phyloP scores from a whole-genome alignment of 179 eudicot genomes.

The Beta lomatogona region DNA sequence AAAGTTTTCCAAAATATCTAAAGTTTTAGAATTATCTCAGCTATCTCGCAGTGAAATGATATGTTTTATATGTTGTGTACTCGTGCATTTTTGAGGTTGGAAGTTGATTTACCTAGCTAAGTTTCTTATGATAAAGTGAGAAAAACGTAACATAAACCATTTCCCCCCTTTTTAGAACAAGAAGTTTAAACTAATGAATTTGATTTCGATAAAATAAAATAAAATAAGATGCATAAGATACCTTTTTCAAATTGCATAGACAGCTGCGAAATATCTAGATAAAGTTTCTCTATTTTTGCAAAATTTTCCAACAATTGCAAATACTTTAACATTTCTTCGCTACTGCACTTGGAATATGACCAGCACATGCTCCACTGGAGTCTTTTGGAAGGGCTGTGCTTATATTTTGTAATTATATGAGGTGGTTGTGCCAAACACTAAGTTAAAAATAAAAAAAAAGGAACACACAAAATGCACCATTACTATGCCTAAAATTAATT shows the following conservation, averaged over 20 bases:
- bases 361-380: not conserved
- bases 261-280: not conserved
- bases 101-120: no score
- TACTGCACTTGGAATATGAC: conserved; percentile 3
- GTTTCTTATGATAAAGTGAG: no score
- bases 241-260: not conserved
- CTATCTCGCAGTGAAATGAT: no score
- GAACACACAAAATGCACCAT: not conserved
- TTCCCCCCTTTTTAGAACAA: no score
- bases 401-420: not conserved
- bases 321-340: not conserved
- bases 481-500: not conserved
- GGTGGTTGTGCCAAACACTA: not conserved
- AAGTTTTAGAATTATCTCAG: no score
- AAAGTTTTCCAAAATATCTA: no score
- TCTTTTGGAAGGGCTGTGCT: not conserved
- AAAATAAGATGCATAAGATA: not conserved
- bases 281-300: not conserved
- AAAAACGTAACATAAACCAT: no score
- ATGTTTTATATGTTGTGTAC: no score
- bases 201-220: no score
- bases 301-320: not conserved
- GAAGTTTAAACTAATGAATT: no score
- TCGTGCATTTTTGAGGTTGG: no score
- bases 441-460: not conserved